A percentile compares a stretch with the other conserved stretches of the same genome.
Evolutionary conservation across 352 stramenopile genomes (phyloP).

Genomic region (Elongisporangium anandrum): DNA sequence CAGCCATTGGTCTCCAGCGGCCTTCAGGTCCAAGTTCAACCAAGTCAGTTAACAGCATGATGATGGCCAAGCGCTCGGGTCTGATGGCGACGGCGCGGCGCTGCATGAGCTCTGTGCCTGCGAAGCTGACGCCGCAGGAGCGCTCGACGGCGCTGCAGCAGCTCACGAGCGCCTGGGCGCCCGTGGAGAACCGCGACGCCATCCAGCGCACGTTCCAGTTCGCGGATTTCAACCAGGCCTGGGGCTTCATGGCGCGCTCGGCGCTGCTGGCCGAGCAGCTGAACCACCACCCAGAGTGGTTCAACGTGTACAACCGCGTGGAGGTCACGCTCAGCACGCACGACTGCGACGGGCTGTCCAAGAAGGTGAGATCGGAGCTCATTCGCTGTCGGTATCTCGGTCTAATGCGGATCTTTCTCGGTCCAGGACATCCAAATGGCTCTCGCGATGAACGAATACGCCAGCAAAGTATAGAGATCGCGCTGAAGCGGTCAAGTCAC

Average conservation of each 20-base stretch:
- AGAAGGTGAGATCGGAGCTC: conserved; percentile 74
- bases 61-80: background rate
- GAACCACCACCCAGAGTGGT: conserved; percentile 98
- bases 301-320: conserved; percentile 98
- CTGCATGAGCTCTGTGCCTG: conserved; percentile 29
- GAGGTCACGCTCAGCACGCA: conserved; percentile 96
- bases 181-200: conserved; percentile 61
- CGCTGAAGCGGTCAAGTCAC: too few relatives aligned
- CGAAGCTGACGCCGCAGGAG: conserved; percentile 39
- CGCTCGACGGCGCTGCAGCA: conserved; percentile 32
- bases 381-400: background rate
- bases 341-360: conserved; percentile 91
- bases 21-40: background rate
- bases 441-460: conserved; percentile 71
- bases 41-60: background rate
- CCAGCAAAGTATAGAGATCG: conserved; percentile 2
- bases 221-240: conserved; percentile 78
- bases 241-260: conserved; percentile 72
- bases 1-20: background rate
- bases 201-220: conserved; percentile 85
- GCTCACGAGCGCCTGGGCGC: conserved; percentile 46
- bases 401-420: too few relatives aligned
- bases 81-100: background rate
- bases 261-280: conserved; percentile 83
- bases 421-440: conserved; percentile 60